Percentiles rank a stretch among this genome's conserved stretches.
Conservation (phyloP, 2,329 filamentous ascomycete genomes). For the Aspergillus pseudoviridinutans region DNA sequence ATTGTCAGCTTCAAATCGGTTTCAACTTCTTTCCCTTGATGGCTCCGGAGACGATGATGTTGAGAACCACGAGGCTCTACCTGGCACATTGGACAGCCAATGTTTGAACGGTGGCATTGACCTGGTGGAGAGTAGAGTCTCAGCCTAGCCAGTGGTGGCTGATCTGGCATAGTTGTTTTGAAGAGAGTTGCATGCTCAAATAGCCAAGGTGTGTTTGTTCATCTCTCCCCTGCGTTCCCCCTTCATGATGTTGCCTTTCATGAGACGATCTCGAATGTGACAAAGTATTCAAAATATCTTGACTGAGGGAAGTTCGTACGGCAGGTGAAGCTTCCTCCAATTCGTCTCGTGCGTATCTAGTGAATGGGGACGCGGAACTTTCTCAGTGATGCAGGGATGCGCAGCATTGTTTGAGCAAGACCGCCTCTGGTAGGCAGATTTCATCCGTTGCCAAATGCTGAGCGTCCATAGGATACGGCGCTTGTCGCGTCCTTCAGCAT, state of each 20-base stretch:
- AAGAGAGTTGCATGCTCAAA: background rate
- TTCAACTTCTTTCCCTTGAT: constrained; percentile 56
- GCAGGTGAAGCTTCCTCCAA: background rate
- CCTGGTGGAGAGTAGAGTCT: constrained; percentile 15
- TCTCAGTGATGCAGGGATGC: background rate
- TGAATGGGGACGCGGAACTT: background rate
- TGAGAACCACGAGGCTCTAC: constrained; percentile 26
- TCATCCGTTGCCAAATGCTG: background rate
- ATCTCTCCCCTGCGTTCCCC: background rate
- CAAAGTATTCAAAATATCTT: background rate
- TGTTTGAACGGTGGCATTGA: constrained; percentile 9
- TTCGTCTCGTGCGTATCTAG: background rate
- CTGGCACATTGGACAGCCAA: constrained; percentile 10
- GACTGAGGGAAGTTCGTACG: background rate
- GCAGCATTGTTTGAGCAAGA: background rate
- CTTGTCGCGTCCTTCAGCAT: background rate
- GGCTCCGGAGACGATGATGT: constrained; percentile 34
- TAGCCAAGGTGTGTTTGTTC: background rate
- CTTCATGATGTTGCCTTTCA: background rate
- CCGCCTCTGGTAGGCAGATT: background rate
- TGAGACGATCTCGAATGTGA: background rate
- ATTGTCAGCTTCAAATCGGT: constrained; percentile 52
- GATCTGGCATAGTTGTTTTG: background rate
- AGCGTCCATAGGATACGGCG: background rate
- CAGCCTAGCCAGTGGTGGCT: constrained; percentile 3